Percentiles rank a stretch among this genome's conserved stretches.
phyloP scores from a whole-genome alignment of 768 basidiomycete species.

The Kwoniella heveanensis region DNA sequence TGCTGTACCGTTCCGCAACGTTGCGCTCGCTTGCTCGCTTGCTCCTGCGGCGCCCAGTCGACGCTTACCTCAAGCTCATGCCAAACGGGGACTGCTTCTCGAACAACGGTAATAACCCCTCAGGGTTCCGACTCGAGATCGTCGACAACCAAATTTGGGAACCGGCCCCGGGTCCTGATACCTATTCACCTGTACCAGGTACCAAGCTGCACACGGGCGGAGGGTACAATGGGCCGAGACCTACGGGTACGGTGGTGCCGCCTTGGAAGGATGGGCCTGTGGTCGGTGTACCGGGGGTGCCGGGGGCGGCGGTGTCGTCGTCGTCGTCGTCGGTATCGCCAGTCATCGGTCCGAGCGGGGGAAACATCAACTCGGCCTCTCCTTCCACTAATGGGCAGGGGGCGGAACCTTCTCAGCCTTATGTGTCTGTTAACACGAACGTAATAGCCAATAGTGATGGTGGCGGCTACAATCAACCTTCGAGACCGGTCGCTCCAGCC shows the following conservation, averaged over 20 bases:
- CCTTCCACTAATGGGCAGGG: too few relatives aligned
- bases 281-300: background rate
- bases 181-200: slow-evolving; percentile 5
- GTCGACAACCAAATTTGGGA: slow-evolving; percentile 15
- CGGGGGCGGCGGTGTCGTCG: too few relatives aligned
- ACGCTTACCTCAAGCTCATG: slow-evolving; percentile 11
- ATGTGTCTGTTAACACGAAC: too few relatives aligned
- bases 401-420: too few relatives aligned
- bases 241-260: background rate
- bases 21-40: too few relatives aligned
- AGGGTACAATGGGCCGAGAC: background rate
- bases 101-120: slow-evolving; percentile 4
- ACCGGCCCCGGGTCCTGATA: background rate
- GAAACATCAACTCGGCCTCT: too few relatives aligned
- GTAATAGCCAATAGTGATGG: too few relatives aligned
- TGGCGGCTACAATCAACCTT: too few relatives aligned
- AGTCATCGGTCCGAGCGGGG: background rate
- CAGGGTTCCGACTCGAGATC: background rate
- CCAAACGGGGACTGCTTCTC: background rate
- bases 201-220: slow-evolving; percentile 4
- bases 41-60: too few relatives aligned
- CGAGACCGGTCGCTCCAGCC: too few relatives aligned
- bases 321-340: too few relatives aligned
- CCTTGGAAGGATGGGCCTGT: slow-evolving; percentile 4
- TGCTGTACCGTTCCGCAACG: too few relatives aligned